These are phyloP conservation scores for Phytophthora syringae DNA, from an alignment of 352 stramenopile genomes.

Conservation along the genomic window DNA sequence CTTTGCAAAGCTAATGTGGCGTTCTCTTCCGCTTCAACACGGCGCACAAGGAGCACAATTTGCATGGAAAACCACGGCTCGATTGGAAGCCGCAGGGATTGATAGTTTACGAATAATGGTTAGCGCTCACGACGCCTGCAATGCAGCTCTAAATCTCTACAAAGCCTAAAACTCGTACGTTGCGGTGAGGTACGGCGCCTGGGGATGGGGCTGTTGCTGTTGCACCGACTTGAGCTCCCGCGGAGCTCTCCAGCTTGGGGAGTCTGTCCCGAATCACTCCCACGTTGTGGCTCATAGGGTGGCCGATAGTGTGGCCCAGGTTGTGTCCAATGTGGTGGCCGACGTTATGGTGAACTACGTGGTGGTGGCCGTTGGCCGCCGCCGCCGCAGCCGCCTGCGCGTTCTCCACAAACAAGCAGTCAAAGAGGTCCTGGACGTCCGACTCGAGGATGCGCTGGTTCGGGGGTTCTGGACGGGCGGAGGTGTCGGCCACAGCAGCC, in stretches of 20 bases:
- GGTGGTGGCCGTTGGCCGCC: constrained; percentile 32
- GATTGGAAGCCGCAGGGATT: constrained; percentile 15
- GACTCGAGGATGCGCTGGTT: constrained; percentile 43
- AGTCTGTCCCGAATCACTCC: constrained; percentile 38
- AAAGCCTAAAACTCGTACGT: constrained; percentile 50
- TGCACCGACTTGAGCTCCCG: constrained; percentile 23
- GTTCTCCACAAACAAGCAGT: constrained; percentile 52
- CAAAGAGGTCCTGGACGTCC: constrained; percentile 52
- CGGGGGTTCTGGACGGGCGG: constrained; percentile 28
- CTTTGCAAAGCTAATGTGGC: constrained; percentile 25
- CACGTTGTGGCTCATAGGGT: constrained; percentile 17
- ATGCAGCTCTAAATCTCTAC: no score
- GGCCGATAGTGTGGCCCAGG: neutral
- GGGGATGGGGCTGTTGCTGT: constrained; percentile 26
- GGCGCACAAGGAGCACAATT: neutral
- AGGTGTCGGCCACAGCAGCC: constrained; percentile 39
- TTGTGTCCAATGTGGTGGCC: neutral
- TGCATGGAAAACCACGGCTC: constrained; percentile 13
- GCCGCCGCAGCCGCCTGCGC: constrained; percentile 31
- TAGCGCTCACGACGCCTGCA: constrained; percentile 5
- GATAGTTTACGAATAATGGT: constrained; percentile 46
- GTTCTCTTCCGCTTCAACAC: constrained; percentile 13
- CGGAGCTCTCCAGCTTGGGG: constrained; percentile 32
- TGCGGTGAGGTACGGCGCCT: constrained; percentile 36
- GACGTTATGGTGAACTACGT: no score